phyloP scores from a whole-genome alignment of 2,329 filamentous ascomycete genomes.

The Pseudogymnoascus sp. region DNA sequence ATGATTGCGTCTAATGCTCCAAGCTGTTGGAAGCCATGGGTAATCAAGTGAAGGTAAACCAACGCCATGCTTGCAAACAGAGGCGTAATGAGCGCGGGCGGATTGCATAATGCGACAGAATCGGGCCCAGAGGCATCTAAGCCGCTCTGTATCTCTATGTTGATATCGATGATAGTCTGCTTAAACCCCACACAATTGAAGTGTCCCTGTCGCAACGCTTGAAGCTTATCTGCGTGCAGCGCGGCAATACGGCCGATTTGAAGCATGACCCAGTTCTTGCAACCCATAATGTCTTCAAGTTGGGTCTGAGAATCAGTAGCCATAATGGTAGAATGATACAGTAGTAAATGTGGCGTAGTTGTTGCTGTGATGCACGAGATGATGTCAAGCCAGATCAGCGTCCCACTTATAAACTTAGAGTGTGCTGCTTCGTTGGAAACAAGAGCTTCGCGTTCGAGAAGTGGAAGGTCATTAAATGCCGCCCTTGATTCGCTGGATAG shows the following conservation, averaged over 20 bases:
- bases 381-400: conserved; percentile 41
- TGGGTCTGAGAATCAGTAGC: conserved; percentile 27
- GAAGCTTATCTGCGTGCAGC: conserved; percentile 47
- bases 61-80: conserved; percentile 19
- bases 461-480: conserved; percentile 9
- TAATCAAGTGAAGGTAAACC: conserved; percentile 22
- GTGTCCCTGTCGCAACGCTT: conserved; percentile 27
- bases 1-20: conserved; percentile 14
- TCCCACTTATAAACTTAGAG: conserved; percentile 39
- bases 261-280: conserved; percentile 48
- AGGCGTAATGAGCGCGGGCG: conserved; percentile 16
- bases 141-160: conserved; percentile 17
- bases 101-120: conserved; percentile 6
- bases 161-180: conserved; percentile 15
- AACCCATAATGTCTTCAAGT: conserved; percentile 44
- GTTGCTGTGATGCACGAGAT: conserved; percentile 40
- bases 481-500: conserved; percentile 11
- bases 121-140: conserved; percentile 13
- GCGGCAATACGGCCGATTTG: conserved; percentile 45
- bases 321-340: conserved; percentile 35
- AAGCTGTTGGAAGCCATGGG: conserved; percentile 16
- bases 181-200: conserved; percentile 14
- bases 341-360: conserved; percentile 33
- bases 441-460: conserved; percentile 17
- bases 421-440: conserved; percentile 36